Conservation (phyloP, 1,139 yeast genomes). For the Sugiyamaella pinicola region DNA sequence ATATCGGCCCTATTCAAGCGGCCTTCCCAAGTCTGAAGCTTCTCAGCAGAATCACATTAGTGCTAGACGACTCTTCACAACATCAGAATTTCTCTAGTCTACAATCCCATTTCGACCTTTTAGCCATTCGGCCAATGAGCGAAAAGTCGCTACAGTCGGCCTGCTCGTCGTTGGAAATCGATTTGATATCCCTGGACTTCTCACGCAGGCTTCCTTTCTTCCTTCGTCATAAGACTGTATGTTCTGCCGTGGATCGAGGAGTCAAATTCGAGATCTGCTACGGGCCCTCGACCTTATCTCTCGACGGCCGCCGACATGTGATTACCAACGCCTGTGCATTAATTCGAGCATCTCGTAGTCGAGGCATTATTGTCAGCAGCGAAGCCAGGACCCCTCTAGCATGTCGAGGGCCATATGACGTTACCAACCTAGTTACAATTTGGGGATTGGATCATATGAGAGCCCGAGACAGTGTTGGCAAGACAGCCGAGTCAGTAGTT, state of each 20-base stretch:
- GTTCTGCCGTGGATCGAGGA: conserved; percentile 83
- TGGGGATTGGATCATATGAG: conserved; percentile 70
- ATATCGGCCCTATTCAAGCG: conserved; percentile 33
- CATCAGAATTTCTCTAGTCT: conserved; percentile 53
- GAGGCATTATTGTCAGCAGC: conserved; percentile 77
- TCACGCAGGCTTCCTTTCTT: conserved; percentile 69
- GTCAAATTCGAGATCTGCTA: conserved; percentile 80
- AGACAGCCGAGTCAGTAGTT: conserved; percentile 63
- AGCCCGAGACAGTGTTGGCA: conserved; percentile 61
- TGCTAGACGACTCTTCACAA: conserved; percentile 75
- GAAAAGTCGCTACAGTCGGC: conserved; percentile 81
- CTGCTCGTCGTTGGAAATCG: conserved; percentile 73
- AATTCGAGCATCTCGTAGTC: conserved; percentile 77
- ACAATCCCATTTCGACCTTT: conserved; percentile 59
- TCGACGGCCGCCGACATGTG: conserved; percentile 55
- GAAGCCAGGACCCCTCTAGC: conserved; percentile 67
- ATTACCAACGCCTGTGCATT: conserved; percentile 74
- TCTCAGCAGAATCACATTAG: conserved; percentile 72
- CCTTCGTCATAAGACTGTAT: conserved; percentile 78
- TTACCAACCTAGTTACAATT: conserved; percentile 63
- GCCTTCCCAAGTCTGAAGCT: conserved; percentile 53
- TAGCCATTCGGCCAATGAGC: conserved; percentile 77
- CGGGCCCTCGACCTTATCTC: conserved; percentile 38
- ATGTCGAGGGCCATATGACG: conserved; percentile 67
- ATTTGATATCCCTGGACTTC: conserved; percentile 73